Percentiles rank a stretch among this genome's conserved stretches.
These are phyloP conservation scores for Angomonas ambiguus DNA, from an alignment of 208 protist species.

Conservation along the genomic window DNA sequence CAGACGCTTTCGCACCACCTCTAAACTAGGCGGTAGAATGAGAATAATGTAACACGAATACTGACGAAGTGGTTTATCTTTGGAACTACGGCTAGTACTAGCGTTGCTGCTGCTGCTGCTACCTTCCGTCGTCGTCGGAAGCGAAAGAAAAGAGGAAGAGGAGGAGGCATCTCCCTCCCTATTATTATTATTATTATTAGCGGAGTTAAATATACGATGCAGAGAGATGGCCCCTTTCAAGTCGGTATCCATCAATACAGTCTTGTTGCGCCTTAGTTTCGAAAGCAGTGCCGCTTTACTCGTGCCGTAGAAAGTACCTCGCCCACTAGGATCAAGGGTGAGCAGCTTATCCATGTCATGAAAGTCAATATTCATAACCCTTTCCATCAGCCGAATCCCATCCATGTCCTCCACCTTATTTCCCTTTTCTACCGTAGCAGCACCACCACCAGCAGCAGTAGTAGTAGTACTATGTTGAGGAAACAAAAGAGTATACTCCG, in stretches of 20 bases:
- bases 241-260: conserved; percentile 83
- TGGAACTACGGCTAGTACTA: neutral
- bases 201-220: conserved; percentile 24
- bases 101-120: too few relatives aligned
- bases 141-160: too few relatives aligned
- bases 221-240: conserved; percentile 71
- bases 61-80: conserved; percentile 1
- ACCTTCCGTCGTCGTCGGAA: too few relatives aligned
- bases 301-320: conserved; percentile 83
- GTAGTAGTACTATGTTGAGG: conserved; percentile 58
- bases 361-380: neutral
- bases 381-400: neutral
- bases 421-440: conserved; percentile 1
- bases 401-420: neutral
- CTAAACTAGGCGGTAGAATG: conserved; percentile 72
- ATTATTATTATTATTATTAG: neutral
- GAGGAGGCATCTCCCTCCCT: neutral
- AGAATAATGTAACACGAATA: conserved; percentile 52
- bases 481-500: conserved; percentile 26
- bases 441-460: conserved; percentile 39
- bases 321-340: neutral
- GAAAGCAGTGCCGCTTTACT: conserved; percentile 52
- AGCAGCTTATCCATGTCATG: neutral
- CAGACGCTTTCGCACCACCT: conserved; percentile 68
- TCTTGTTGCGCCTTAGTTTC: conserved; percentile 33